These are phyloP conservation scores for Arachnomyces sp. DNA, from an alignment of 2,329 filamentous ascomycete species.

Conservation along the genomic window DNA sequence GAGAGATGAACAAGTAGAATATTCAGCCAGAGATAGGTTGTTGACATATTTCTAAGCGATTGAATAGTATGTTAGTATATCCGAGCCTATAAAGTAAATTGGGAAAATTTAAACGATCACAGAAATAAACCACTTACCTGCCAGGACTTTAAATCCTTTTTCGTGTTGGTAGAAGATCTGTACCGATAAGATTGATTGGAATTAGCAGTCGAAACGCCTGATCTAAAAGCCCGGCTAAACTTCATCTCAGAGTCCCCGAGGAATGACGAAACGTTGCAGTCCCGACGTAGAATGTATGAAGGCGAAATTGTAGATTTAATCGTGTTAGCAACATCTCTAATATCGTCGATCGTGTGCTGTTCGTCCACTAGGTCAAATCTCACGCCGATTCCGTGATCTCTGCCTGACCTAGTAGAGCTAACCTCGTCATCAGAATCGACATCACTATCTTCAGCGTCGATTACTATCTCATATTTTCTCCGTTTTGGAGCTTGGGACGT, in stretches of 20 bases:
- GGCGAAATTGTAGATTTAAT: constrained; percentile 60
- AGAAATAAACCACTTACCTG: too few relatives aligned
- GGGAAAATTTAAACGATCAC: too few relatives aligned
- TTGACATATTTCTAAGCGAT: too few relatives aligned
- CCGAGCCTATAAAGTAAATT: too few relatives aligned
- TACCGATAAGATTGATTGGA: too few relatives aligned
- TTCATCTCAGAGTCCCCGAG: too few relatives aligned
- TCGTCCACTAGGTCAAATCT: constrained; percentile 53
- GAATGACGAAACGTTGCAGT: constrained; percentile 22
- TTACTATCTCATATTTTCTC: constrained; percentile 24
- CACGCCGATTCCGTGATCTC: constrained; percentile 24
- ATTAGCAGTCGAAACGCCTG: too few relatives aligned
- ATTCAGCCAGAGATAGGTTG: too few relatives aligned
- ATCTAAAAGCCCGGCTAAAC: too few relatives aligned
- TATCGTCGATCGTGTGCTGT: constrained; percentile 66
- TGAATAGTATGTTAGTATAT: too few relatives aligned
- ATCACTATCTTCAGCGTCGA: constrained; percentile 23
- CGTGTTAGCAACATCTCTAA: constrained; percentile 61
- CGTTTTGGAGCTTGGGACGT: constrained; percentile 43
- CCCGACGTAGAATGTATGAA: constrained; percentile 42
- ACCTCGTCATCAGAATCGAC: constrained; percentile 3
- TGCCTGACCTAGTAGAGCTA: constrained; percentile 5
- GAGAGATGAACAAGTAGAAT: constrained; percentile 6
- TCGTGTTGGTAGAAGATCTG: too few relatives aligned
- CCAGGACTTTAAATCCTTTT: too few relatives aligned